These are phyloP conservation scores for Aegle marmelos DNA, from an alignment of 345 rosid genomes.

Conservation along the genomic window DNA sequence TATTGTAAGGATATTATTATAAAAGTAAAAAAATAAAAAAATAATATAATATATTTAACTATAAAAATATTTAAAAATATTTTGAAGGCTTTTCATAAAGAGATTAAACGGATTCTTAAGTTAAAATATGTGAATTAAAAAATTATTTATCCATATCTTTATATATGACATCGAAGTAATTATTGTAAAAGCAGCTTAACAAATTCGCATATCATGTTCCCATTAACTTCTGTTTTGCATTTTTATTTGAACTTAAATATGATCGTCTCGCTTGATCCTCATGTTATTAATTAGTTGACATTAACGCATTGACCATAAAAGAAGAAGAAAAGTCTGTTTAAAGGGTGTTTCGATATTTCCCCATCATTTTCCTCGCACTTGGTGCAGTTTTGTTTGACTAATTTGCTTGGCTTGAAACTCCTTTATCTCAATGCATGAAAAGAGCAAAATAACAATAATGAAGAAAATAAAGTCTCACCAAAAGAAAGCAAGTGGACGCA, in stretches of 20 bases:
- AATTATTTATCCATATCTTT: no score
- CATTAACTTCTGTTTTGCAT: no score
- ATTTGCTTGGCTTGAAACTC: not conserved
- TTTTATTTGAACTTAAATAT: no score
- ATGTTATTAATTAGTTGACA: not conserved
- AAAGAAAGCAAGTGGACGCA: not conserved
- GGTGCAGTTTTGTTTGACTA: slow-evolving; percentile 14
- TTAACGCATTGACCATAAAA: not conserved
- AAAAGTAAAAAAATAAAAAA: no score
- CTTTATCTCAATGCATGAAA: not conserved
- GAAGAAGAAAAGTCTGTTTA: not conserved
- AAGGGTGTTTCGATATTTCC: not conserved
- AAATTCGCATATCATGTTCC: no score
- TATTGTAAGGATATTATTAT: no score
- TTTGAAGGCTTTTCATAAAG: no score
- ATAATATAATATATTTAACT: no score
- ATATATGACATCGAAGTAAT: no score
- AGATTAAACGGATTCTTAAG: no score
- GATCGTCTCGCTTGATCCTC: not conserved
- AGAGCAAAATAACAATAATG: not conserved
- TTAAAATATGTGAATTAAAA: no score
- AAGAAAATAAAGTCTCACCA: not conserved
- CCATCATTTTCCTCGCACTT: not conserved
- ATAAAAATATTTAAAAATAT: fast-evolving
- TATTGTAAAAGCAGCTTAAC: no score